Base-by-base conservation (phyloP, 2,329 filamentous ascomycete species). In the Alternaria infectoria region DNA sequence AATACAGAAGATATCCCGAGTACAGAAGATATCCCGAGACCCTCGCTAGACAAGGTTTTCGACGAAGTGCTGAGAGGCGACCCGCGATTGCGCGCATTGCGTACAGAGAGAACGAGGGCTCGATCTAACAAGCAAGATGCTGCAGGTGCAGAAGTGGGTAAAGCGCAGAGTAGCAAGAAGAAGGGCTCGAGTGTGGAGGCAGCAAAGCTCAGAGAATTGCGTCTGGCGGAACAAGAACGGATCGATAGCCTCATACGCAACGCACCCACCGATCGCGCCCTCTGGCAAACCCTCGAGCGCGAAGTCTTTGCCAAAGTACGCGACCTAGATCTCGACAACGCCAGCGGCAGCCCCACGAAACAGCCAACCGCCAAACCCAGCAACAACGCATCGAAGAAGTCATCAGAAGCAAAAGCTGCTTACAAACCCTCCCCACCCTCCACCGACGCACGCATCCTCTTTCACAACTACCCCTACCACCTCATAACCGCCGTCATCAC, bases 251-350 rank as follows among this genome's bases (percentile, higher is more conserved):
- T 87, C 43, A 86, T 94, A 81, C 78, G 81, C 11, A 75, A 71
- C 2, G 89, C 89, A 17, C 69, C 81, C 61, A 87, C 87, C 0
- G 91, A 94, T 69, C 79, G 84, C 19, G 86, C 88, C 54, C 81
- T 93, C 10, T 93, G 91, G 90, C 77, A 87, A 7, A 78, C 90
- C 4, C 82, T 94, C 74, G 87, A 92, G 64, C 76, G 81, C 5
- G 86, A 93, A 54, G 88, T 93, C 12, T 91, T 93, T 69, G 82
- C 84, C 2, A 79, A 89, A 65, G 85, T 90, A 0, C 74, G 79
- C 4, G 85, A 81, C 62, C 79, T 93, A 19, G 86, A 88, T 11
- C 81, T 91, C 12, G 74, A 81, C 57, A 51, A 60, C 36, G 26
- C 13, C 44, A 51, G 43, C 17, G 44, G 44, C 15, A 30, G 25